Percentiles rank a stretch among this genome's conserved stretches.
These are phyloP conservation scores for Xylaria acuta DNA, from an alignment of 495 filamentous ascomycete genomes.

Conservation along the genomic window DNA sequence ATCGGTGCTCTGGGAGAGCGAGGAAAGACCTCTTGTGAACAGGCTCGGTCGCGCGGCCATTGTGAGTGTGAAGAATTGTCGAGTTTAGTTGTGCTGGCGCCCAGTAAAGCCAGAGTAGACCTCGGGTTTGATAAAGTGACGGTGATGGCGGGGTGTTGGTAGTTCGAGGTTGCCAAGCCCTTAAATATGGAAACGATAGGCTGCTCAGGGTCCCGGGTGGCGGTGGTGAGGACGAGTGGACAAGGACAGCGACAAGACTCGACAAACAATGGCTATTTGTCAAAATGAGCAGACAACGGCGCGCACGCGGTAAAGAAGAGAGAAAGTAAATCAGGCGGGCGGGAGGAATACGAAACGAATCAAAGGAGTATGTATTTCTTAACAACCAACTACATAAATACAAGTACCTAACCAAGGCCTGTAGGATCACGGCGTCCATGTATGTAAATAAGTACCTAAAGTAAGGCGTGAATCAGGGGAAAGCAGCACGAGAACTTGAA, in stretches of 20 bases:
- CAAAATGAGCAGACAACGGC: background rate
- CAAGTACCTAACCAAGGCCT: background rate
- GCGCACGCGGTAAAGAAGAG: background rate
- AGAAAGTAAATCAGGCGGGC: background rate
- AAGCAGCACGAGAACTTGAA: constrained; percentile 21
- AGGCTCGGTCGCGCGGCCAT: constrained; percentile 59
- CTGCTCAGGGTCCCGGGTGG: background rate
- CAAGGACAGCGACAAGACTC: background rate
- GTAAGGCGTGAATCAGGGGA: constrained; percentile 21
- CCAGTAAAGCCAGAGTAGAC: background rate
- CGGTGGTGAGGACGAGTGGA: constrained; percentile 1
- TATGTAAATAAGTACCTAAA: no score
- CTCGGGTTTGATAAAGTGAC: background rate
- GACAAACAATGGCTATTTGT: background rate
- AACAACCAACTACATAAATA: background rate
- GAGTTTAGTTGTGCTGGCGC: constrained; percentile 3
- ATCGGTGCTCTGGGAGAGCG: constrained; percentile 56
- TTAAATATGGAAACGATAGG: constrained; percentile 13
- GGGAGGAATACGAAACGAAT: background rate
- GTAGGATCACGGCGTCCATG: background rate
- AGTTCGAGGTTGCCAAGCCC: constrained; percentile 18
- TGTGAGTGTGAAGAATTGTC: constrained; percentile 19
- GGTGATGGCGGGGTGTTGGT: constrained; percentile 22
- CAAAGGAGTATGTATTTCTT: background rate
- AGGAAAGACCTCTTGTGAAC: constrained; percentile 61